phyloP scores from a whole-genome alignment of 2,329 filamentous ascomycete species.

The Aureobasidium sp. region DNA sequence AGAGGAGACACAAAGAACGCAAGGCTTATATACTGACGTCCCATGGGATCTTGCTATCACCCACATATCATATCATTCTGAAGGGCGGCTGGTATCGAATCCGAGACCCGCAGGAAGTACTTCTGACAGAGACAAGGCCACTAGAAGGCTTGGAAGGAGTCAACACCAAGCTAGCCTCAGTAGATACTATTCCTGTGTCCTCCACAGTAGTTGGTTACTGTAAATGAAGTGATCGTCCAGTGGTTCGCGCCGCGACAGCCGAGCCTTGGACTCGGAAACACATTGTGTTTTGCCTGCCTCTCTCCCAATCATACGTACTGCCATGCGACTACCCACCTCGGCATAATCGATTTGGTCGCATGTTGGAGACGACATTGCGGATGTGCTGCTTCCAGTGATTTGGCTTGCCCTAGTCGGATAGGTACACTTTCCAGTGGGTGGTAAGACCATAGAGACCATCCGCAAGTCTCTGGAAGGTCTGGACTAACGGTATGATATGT shows the following conservation, averaged over 20 bases:
- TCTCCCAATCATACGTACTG: not conserved
- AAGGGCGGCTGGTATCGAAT: not conserved
- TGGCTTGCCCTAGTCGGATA: not conserved
- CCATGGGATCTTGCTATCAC: not conserved
- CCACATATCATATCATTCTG: not conserved
- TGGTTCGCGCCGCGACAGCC: slow-evolving; percentile 3
- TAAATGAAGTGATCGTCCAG: not conserved
- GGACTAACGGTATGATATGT: not conserved
- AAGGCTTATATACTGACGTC: not conserved
- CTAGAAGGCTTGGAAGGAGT: not conserved
- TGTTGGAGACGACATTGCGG: not conserved
- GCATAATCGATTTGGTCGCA: not conserved
- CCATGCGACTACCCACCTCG: not conserved
- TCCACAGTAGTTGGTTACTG: not conserved
- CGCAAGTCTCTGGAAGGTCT: not conserved
- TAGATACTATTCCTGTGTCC: slow-evolving; percentile 2
- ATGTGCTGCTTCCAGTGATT: not conserved
- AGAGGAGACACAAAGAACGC: not conserved
- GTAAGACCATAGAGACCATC: not conserved
- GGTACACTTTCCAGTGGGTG: not conserved
- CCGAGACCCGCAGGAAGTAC: not conserved
- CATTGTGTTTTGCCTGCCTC: not conserved
- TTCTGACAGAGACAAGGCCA: not conserved
- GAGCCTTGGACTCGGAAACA: not conserved
- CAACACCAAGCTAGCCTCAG: not conserved